Evolutionary conservation across 148 eudicot genomes (phyloP).

Genomic region (Camellia lanceoleosa): DNA sequence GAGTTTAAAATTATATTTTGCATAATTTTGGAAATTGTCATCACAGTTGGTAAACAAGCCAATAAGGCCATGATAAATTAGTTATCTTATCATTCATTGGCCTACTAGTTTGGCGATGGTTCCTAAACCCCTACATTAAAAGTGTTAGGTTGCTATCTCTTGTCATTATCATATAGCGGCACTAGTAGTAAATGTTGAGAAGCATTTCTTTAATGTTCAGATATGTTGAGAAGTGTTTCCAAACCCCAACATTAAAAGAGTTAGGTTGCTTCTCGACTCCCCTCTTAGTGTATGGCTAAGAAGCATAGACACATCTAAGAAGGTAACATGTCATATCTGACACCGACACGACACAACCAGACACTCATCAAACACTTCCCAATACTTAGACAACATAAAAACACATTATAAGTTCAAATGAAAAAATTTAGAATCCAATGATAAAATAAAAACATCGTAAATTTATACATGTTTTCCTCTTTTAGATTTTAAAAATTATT

Average conservation of each 20-base stretch:
- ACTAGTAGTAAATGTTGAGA: not conserved
- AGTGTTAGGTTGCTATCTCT: not conserved
- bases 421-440: too few species aligned
- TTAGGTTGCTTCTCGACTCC: not conserved
- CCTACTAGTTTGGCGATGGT: not conserved
- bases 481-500: too few species aligned
- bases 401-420: too few species aligned
- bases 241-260: not conserved
- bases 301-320: not conserved
- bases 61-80: not conserved
- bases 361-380: too few species aligned
- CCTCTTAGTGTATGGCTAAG: not conserved
- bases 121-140: conserved; percentile 1
- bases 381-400: too few species aligned
- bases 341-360: too few species aligned
- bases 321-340: too few species aligned
- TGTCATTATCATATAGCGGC: not conserved
- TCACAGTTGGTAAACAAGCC: not conserved
- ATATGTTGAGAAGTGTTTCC: not conserved
- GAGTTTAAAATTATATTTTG: not conserved
- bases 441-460: too few species aligned
- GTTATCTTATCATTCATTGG: conserved; percentile 1
- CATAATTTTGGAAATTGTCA: not conserved
- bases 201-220: not conserved
- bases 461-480: too few species aligned